Percentiles rank a stretch among this genome's conserved stretches.
phyloP scores from a whole-genome alignment of 164 flowering plant species.

The Chloranthus sessilifolius region DNA sequence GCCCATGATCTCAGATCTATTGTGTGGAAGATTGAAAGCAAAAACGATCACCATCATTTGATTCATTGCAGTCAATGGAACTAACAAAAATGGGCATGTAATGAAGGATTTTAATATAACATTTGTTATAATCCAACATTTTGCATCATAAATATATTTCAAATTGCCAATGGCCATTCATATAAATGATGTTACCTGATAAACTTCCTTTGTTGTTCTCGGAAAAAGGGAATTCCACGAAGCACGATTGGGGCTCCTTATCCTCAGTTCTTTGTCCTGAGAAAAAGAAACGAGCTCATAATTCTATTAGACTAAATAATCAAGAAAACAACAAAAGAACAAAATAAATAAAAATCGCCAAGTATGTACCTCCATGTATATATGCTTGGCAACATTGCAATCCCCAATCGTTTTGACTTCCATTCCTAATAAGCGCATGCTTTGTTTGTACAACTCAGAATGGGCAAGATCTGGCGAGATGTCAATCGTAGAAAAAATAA shows the following conservation, averaged over 20 bases:
- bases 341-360: not conserved
- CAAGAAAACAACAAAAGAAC: not conserved
- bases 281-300: not conserved
- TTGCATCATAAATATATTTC: too few relatives aligned
- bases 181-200: too few relatives aligned
- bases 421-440: slow-evolving; percentile 25
- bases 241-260: slow-evolving; percentile 8
- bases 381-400: slow-evolving; percentile 20
- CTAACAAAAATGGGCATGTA: not conserved
- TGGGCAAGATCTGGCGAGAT: slow-evolving; percentile 59
- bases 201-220: slow-evolving; percentile 32
- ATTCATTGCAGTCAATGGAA: not conserved
- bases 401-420: slow-evolving; percentile 24
- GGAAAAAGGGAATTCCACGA: slow-evolving; percentile 33
- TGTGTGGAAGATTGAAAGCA: too few relatives aligned
- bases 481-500: slow-evolving; percentile 78
- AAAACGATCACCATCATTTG: too few relatives aligned
- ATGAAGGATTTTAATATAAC: too few relatives aligned
- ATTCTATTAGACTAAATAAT: too few relatives aligned
- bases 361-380: slow-evolving; percentile 33
- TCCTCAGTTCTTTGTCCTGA: slow-evolving; percentile 32
- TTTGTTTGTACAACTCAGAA: slow-evolving; percentile 52
- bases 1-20: too few relatives aligned
- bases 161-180: too few relatives aligned
- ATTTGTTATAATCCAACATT: too few relatives aligned